Evolutionary conservation across 2,329 filamentous ascomycete genomes (phyloP), one percentile per base, ranked within the genome.

Genomic region (Xylariaceae sp.): DNA sequence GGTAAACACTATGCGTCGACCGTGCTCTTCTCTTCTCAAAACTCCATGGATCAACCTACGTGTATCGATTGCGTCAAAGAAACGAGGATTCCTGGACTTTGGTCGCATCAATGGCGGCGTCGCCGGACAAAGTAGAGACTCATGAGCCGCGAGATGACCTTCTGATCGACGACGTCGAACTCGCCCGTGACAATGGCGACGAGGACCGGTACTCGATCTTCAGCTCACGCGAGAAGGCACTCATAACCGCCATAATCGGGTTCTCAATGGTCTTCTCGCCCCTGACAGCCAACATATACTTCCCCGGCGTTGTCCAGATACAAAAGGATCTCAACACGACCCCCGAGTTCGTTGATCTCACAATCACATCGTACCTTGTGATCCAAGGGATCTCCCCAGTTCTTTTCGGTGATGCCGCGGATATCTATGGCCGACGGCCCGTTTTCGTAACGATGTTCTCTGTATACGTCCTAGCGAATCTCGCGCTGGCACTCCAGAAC

Each of bases 361-460:
- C 37, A 1, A 42, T 42, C 37, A 42, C 37, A 7, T 42, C 37
- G 37, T 42, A 42, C 37, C 13, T 42, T 1, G 37, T 42, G 13
- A 13, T 42, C 13, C 37, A 42, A 3, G 37, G 9, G 2, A 42
- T 42, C 9, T 42, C 37, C 9, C 37, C 37, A 1, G 37, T 42
- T 13, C 37, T 42, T 2, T 42, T 42, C 37, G 37, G 37, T 42
- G 73, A 72, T 18, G 70, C 76, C 13, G 73, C 76, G 0, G 77
- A 79, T 57, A 67, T 60, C 5, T 61, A 68, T 10, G 76, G 76
- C 1, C 71, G 76, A 8, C 72, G 75, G 2, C 75, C 74, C 0
- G 74, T 74, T 1, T 77, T 75, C 51, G 65, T 77, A 0, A 56
- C 75, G 37, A 70, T 68, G 6, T 76, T 77, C 47, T 50, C 67